These are phyloP conservation scores for Agaricales sp. DNA, from an alignment of 1,284 basidiomycete species.

Conservation along the genomic window DNA sequence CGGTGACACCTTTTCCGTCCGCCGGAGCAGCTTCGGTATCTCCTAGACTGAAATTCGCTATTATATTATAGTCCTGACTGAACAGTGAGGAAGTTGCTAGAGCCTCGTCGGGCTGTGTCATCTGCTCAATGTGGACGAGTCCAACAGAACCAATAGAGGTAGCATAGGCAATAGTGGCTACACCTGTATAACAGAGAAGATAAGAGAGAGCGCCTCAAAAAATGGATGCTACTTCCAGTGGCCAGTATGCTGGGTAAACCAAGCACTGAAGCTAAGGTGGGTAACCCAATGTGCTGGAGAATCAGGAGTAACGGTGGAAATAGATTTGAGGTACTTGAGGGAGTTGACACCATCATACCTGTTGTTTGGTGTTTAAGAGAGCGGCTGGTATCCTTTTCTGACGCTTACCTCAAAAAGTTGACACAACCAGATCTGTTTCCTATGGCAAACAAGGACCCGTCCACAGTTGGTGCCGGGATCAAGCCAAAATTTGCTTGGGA, in stretches of 20 bases:
- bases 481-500: slow-evolving; percentile 43
- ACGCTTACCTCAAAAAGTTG: slow-evolving; percentile 48
- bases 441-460: slow-evolving; percentile 63
- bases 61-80: slow-evolving; percentile 23
- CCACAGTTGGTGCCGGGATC: slow-evolving; percentile 45
- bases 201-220: slow-evolving; percentile 1
- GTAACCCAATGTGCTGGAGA: neutral
- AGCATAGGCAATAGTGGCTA: slow-evolving; percentile 46
- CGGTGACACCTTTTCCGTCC: slow-evolving; percentile 35
- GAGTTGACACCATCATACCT: too few species aligned
- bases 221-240: neutral
- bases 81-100: slow-evolving; percentile 18
- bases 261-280: neutral
- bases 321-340: too few species aligned
- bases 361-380: too few species aligned
- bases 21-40: slow-evolving; percentile 21
- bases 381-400: too few species aligned
- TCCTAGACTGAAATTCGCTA: slow-evolving; percentile 20
- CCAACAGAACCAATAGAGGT: slow-evolving; percentile 48
- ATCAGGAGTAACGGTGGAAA: neutral
- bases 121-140: slow-evolving; percentile 36
- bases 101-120: slow-evolving; percentile 20
- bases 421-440: slow-evolving; percentile 57
- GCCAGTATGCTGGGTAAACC: neutral
- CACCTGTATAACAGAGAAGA: slow-evolving; percentile 25